Base-by-base conservation (phyloP, 305 asterid species). In the Ilex paraguariensis region DNA sequence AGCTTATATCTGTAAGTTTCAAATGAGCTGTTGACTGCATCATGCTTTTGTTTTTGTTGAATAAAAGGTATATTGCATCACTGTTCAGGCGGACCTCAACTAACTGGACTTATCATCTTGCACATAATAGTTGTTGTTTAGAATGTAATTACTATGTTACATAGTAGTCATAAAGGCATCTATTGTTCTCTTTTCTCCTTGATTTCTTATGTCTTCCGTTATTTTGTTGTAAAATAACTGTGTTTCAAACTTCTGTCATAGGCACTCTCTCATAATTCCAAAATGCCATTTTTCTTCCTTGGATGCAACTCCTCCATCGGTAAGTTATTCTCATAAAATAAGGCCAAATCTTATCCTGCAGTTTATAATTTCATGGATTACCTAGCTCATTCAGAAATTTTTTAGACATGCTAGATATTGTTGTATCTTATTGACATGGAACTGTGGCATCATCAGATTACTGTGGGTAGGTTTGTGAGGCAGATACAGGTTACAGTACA, bases 241-340 rank as follows among this genome's bases (percentile, higher is more conserved):
- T 55, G 36, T 62, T 15, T 52, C 16, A 57, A 60, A 59, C 40
- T 5, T 14, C 60, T 70, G 69, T 75, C 60, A 15, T 69, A 91
- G 98, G 91, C 98, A 92, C 73, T 79, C 88, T 3, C 91, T 92
- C 63, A 81, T 92, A 66, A 89, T 92, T 66, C 98, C 98, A 13
- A 92, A 92, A 76, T 67, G 77, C 46, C 98, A 92, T 80, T 89
- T 79, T 77, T 79, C 91, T 69, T 85, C 96, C 56, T 56, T 92
- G 74, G 88, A 82, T 59, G 85, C 77, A 92, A 21, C 98, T 76
- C 91, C 98, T 71, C 90, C 98, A 66, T 77, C 82, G 10, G 98
- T 89, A 78, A 83, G 95, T 76, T 66, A 53, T 61, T 59, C 61
- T n/a, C 56, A 32, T 21, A 28, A 17, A 58, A 46, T 11, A 28